Percentiles rank a stretch among this genome's conserved stretches.
Conservation (phyloP, 2,329 filamentous ascomycete genomes). For the Karstenula rhodostoma region DNA sequence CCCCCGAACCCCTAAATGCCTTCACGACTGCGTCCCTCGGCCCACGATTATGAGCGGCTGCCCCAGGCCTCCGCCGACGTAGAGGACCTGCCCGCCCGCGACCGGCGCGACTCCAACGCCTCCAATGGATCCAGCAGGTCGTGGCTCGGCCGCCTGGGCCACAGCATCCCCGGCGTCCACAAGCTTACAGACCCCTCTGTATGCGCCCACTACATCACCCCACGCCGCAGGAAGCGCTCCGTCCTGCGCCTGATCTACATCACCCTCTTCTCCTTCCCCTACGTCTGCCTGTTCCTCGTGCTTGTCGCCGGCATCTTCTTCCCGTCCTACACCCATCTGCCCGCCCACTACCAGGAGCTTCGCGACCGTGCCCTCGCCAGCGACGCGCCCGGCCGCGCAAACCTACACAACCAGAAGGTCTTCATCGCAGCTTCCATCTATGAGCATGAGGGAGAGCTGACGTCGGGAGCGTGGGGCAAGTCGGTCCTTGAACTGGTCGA, state of each 20-base stretch:
- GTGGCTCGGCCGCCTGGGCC: constrained; percentile 35
- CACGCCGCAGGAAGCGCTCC: constrained; percentile 43
- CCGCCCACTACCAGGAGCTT: constrained; percentile 60
- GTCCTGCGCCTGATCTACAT: constrained; percentile 43
- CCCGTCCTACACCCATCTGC: constrained; percentile 65
- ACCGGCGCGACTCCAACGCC: constrained; percentile 21
- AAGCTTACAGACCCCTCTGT: constrained; percentile 39
- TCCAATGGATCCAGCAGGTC: constrained; percentile 30
- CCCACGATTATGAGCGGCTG: constrained; percentile 45
- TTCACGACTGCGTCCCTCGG: constrained; percentile 23
- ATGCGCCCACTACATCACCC: constrained; percentile 44
- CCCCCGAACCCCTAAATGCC: constrained; percentile 20
- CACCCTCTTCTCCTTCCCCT: constrained; percentile 42
- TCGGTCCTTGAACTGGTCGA: constrained; percentile 69
- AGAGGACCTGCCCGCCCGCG: constrained; percentile 25
- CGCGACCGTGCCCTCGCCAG: constrained; percentile 42
- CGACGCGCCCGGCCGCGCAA: constrained; percentile 53
- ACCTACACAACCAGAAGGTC: constrained; percentile 68
- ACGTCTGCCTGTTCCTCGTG: constrained; percentile 46
- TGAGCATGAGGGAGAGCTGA: constrained; percentile 67
- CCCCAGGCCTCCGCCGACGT: constrained; percentile 41
- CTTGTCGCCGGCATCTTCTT: constrained; percentile 58
- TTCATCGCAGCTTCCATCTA: constrained; percentile 78
- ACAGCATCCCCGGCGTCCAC: constrained; percentile 31
- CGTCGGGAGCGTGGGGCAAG: constrained; percentile 70